Base-by-base conservation (phyloP, 2,329 filamentous ascomycete species). In the Pseudophaeomoniella oleicola region DNA sequence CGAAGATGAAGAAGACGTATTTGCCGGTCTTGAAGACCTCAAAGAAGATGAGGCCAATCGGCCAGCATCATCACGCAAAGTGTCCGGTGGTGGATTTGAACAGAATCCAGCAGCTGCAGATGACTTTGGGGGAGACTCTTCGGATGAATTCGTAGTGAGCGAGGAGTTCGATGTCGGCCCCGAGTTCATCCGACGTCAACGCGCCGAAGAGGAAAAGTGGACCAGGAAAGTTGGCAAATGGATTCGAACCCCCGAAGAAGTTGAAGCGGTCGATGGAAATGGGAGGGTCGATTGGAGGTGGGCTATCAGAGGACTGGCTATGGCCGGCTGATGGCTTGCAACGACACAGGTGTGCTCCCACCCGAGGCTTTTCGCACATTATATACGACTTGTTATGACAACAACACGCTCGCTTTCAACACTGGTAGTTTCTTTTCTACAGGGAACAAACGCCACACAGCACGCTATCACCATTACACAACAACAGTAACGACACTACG, bases 91-190 rank as follows among this genome's bases (percentile, higher is more conserved):
- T 16, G 33, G 35, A 13, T 16, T 33, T 5, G 15, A 30, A 12
- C 15, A 15, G n/a, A 18, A 14, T 18, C 36, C 43, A 15, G 47
- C 46, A 32, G 47, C 50, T 37, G 44, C 41, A 19, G 45, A 58
- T 42, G n/a, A n/a, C n/a, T n/a, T n/a, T n/a, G 58, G 55, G 36
- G 60, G 58, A 34, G 62, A 64, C 37, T 60, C 58, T 5, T 61
- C 58, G 39, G 81, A 86, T 49, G 81, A 87, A 51, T 88, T 83
- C 71, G 74, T 84, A 35, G 82, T 94, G 10, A 85, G 85, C 36
- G 90, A 98, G 58, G 90, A 98, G 55, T 98, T 98, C 50, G 90
- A 98, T 53, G 85, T 98, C 38, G 90, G 90, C 0, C 90, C 88
- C 3, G 85, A 92, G 56, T 98, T 96, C 53, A 78, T 96, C 44